These are phyloP conservation scores for Nicotiana rustica DNA, from an alignment of 305 asterid genomes.

Conservation along the genomic window DNA sequence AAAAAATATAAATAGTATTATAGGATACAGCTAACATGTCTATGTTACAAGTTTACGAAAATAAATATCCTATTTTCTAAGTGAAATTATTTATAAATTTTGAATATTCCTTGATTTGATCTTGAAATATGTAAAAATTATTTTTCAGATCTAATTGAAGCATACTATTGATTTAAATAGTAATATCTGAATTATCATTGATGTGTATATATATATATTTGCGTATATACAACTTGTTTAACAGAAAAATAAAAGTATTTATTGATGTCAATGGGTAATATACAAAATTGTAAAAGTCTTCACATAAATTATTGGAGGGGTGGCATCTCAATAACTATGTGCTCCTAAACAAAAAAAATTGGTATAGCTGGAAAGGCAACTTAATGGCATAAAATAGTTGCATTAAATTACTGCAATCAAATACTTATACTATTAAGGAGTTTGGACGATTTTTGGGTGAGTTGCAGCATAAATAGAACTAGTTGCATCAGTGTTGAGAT, in stretches of 20 bases:
- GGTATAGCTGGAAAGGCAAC: not conserved
- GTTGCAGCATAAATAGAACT: constrained; percentile 80
- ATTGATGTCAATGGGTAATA: not conserved
- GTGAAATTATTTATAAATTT: not conserved
- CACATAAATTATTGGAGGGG: not conserved
- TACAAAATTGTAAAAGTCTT: no score
- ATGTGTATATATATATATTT: no score
- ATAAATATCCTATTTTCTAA: not conserved
- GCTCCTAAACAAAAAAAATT: not conserved
- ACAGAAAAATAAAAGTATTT: not conserved
- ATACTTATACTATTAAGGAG: constrained; percentile 29
- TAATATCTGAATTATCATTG: no score
- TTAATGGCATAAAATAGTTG: not conserved
- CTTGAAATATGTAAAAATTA: not conserved
- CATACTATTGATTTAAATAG: no score
- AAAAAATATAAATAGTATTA: no score
- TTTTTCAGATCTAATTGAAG: not conserved
- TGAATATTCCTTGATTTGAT: no score
- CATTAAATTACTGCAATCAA: not conserved
- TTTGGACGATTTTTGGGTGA: constrained; percentile 68
- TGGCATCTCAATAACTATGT: not conserved
- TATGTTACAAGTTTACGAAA: not conserved
- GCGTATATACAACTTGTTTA: no score
- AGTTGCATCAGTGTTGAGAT: constrained; percentile 75
- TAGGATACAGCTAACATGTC: no score